phyloP scores from a whole-genome alignment of 495 filamentous ascomycete genomes.

The Ramalina intermedia region DNA sequence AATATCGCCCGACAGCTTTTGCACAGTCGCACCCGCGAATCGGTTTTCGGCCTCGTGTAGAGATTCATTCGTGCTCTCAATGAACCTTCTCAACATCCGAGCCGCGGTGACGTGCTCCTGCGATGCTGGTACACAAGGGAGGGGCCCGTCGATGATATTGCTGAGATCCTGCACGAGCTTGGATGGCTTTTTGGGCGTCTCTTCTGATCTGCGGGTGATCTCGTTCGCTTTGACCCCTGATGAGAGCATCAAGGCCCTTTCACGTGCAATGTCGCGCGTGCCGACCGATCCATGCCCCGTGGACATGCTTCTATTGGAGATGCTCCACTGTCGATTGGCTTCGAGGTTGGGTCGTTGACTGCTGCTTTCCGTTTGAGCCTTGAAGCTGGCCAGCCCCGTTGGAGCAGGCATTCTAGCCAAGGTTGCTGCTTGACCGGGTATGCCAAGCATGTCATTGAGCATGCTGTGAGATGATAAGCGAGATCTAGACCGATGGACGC shows the following conservation, averaged over 20 bases:
- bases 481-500: conserved; percentile 7
- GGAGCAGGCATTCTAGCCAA: conserved; percentile 17
- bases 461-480: conserved; percentile 15
- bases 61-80: conserved; percentile 37
- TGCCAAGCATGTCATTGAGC: conserved; percentile 22
- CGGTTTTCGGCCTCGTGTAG: conserved; percentile 40
- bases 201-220: conserved; percentile 50
- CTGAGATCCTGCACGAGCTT: conserved; percentile 26
- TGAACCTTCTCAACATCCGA: conserved; percentile 39
- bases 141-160: conserved; percentile 15
- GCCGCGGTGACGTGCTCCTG: conserved; percentile 59
- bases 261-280: conserved; percentile 58
- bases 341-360: conserved; percentile 15
- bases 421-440: conserved; percentile 16
- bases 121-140: conserved; percentile 38
- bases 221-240: conserved; percentile 77
- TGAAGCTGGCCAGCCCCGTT: conserved; percentile 32
- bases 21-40: conserved; percentile 33
- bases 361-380: conserved; percentile 20
- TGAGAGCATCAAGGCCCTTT: conserved; percentile 58
- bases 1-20: conserved; percentile 31
- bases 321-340: conserved; percentile 49
- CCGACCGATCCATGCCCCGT: conserved; percentile 27
- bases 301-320: conserved; percentile 43
- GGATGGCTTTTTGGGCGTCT: conserved; percentile 25